A percentile compares a stretch with the other conserved stretches of the same genome.
Conservation (phyloP, 306 rosid genomes). For the Cercis canadensis region DNA sequence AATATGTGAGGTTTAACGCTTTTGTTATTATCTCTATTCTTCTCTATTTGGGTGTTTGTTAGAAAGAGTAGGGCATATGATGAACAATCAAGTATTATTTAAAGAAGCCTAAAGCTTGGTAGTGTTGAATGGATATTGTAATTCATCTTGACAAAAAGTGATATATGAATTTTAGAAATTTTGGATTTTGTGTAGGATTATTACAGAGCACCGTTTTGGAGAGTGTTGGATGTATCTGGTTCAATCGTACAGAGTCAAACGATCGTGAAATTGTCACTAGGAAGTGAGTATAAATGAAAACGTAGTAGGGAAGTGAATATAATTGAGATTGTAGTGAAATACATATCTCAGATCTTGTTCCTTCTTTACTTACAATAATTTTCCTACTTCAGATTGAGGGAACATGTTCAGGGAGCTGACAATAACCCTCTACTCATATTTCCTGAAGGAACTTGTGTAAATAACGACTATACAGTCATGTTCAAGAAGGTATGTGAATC, state of each 20-base stretch:
- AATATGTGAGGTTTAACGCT: neutral
- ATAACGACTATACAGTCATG: conserved; percentile 96
- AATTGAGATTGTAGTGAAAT: no score
- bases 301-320: conserved; percentile 6
- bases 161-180: no score
- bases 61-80: no score
- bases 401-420: conserved; percentile 84
- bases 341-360: conserved; percentile 20
- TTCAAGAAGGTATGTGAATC: conserved; percentile 78
- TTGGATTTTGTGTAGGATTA: conserved; percentile 57
- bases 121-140: no score
- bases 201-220: conserved; percentile 95
- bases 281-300: conserved; percentile 65
- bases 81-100: no score
- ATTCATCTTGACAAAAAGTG: no score
- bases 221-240: conserved; percentile 95
- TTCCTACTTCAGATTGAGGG: conserved; percentile 78
- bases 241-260: conserved; percentile 89
- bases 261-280: conserved; percentile 94
- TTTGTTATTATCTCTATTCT: neutral
- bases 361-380: conserved; percentile 25
- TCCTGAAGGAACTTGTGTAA: conserved; percentile 99
- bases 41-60: no score
- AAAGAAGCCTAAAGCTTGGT: no score
- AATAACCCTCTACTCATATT: conserved; percentile 96